Evolutionary conservation across 2,329 filamentous ascomycete species (phyloP), one percentile per base, ranked within the genome.

Genomic region (Didymella sp.): DNA sequence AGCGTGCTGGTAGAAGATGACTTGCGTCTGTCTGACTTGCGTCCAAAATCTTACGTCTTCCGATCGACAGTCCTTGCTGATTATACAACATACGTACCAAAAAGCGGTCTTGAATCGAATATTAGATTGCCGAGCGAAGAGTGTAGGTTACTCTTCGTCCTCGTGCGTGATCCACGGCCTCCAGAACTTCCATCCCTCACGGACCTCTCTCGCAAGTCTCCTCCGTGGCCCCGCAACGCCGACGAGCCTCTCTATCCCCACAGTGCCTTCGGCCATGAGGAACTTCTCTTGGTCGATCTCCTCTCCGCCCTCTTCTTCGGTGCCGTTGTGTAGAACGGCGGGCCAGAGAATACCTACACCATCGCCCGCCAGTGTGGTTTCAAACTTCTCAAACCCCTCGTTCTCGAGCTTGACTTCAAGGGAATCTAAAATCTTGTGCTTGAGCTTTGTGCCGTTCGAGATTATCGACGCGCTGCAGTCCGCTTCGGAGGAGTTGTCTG

Each of bases 331-430:
- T 24, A 97, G 80, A 0, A 97, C 89, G 0, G 95, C 95, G 0
- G 95, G 95, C 87, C 91, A 96, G 4, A 99, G 83, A 1, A 99
- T 92, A 33, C 95, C 95, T 1, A 99, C 91, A 12, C 95, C 95
- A 69, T 97, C 91, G 35, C 94, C 93, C 4, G 93, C 95, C 0
- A 99, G 84, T 0, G 91, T 97, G 0, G 92, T 95, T 76, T 93
- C 86, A 70, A 96, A 98, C 67, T 89, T 89, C 67, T 87, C 84
- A 73, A 95, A 99, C 1, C 90, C 90, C 64, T 82, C 80, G 9
- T 72, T 73, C 33, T 78, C 73, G 4, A 83, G 84, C 59, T 87
- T 85, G 35, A 80, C 72, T 64, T 94, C 86, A 15, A 98, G 72
- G 9, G 82, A 78, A 22, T 80, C 76, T 25, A 96, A 77, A 17